Base-by-base conservation (phyloP, 352 stramenopile species). In the Saprolegnia parasitica region DNA sequence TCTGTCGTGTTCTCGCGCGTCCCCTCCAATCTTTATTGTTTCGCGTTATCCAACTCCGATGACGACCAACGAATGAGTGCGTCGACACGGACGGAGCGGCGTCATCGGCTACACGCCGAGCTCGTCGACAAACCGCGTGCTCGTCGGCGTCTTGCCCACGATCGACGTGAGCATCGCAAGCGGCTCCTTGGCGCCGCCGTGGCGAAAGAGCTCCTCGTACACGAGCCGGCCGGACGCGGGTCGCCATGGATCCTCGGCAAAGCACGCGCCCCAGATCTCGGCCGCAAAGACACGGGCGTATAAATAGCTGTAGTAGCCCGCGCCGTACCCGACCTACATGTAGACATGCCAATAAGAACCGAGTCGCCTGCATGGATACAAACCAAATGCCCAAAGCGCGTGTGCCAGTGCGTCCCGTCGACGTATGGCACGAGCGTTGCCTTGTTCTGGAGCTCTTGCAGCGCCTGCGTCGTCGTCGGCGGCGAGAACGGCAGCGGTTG, bases 261-360 rank as follows among this genome's bases (percentile, higher is more conserved):
- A 97, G 57, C 77, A 76, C 9, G 77, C 64, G 37, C 88, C 76
- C 90, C 90, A 97, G 49, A 97, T 93, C 71, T 90, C 82, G 24
- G 89, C 87, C 15, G 89, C 89, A 71, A 96, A 96, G 63, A 97
- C 87, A 24, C 87, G 87, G 13, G 89, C 87, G 67, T 97, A 96
- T 56, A 97, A 66, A 62, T 97, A 97, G 68, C 87, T 92, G 76
- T 97, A 97, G 71, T 97, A 97, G 15, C 89, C 88, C 10, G 89
- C 88, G 10, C 89, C 90, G 35, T 97, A 97, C n/a, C 85, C 83
- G 39, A 95, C 81, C 58, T 67, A 55, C 54, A 61, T n/a, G n/a
- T n/a, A 15, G 39, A 46, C 24, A 20, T 67, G 21, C 20, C 21
- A 42, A 40, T 42, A n/a, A 32, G 11, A n/a, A 20, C 16, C 3